A percentile compares a stretch with the other conserved stretches of the same genome.
Evolutionary conservation across 345 rosid genomes (phyloP).

Genomic region (Camelina hispida): DNA sequence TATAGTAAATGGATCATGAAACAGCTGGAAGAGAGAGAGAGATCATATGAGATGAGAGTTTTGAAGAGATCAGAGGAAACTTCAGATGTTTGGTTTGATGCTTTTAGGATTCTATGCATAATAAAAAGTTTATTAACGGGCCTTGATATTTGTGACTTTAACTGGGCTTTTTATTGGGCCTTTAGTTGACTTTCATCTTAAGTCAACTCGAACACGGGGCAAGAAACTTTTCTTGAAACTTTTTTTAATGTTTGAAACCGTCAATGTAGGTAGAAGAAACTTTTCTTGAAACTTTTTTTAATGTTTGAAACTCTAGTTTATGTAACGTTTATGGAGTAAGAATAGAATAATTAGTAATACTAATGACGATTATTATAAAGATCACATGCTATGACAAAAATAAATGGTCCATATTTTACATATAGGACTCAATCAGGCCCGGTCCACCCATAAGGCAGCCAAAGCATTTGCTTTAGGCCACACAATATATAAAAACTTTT

Average conservation of each 20-base stretch:
- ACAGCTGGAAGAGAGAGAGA: conserved; percentile 23
- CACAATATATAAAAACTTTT: too few species aligned
- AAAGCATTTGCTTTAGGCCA: too few species aligned
- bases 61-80: background rate
- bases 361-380: background rate
- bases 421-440: background rate
- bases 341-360: too few species aligned
- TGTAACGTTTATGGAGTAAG: background rate
- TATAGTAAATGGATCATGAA: conserved; percentile 34
- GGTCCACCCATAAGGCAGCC: too few species aligned
- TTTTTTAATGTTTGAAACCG: background rate
- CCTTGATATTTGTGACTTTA: background rate
- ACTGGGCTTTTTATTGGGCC: conserved; percentile 9
- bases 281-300: background rate
- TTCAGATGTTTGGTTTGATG: conserved; percentile 18
- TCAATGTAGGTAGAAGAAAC: background rate
- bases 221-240: background rate
- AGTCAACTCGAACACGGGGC: background rate
- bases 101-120: conserved; percentile 16
- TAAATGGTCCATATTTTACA: background rate
- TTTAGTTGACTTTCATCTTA: background rate
- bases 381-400: background rate
- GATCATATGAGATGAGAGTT: background rate
- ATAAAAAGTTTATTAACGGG: conserved; percentile 3
- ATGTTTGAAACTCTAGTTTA: background rate